phyloP scores from a whole-genome alignment of 2,329 filamentous ascomycete species.

The Pseudogymnoascus destructans region DNA sequence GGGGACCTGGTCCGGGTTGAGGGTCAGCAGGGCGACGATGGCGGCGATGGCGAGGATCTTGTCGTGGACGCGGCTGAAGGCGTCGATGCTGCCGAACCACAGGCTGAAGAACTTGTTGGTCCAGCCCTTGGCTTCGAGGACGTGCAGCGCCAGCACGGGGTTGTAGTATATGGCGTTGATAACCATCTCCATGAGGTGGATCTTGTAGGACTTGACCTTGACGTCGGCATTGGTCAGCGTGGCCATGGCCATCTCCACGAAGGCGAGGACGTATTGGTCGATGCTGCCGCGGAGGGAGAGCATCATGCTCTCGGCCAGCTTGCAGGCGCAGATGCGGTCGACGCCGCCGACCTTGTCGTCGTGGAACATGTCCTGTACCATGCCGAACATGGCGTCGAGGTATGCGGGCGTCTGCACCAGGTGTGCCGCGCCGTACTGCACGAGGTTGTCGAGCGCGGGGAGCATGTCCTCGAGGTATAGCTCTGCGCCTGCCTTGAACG shows the following conservation, averaged over 20 bases:
- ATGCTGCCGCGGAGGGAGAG: slow-evolving; percentile 80
- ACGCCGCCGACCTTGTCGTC: slow-evolving; percentile 87
- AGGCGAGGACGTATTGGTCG: slow-evolving; percentile 77
- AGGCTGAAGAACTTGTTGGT: slow-evolving; percentile 98
- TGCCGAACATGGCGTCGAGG: slow-evolving; percentile 75
- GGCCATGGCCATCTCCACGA: slow-evolving; percentile 76
- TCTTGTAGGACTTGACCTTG: slow-evolving; percentile 84
- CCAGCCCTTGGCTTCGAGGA: slow-evolving; percentile 85
- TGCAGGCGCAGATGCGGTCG: slow-evolving; percentile 93
- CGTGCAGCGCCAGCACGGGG: slow-evolving; percentile 66
- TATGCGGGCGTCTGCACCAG: slow-evolving; percentile 76
- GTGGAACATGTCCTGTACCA: slow-evolving; percentile 90
- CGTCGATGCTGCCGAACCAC: slow-evolving; percentile 94
- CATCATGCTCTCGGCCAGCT: slow-evolving; percentile 94
- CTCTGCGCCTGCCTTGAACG: slow-evolving; percentile 94
- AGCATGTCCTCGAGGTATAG: slow-evolving; percentile 98
- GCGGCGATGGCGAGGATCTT: slow-evolving; percentile 97
- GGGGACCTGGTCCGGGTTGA: slow-evolving; percentile 72
- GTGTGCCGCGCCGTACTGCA: slow-evolving; percentile 75
- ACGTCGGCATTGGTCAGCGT: slow-evolving; percentile 63
- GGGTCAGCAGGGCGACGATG: slow-evolving; percentile 70
- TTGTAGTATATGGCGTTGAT: slow-evolving; percentile 99
- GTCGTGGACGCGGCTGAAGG: slow-evolving; percentile 88
- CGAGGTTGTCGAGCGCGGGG: slow-evolving; percentile 92
- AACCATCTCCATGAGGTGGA: slow-evolving; percentile 97